Evolutionary conservation across 352 stramenopile genomes (phyloP).

Genomic region (Phytophthora rubi): DNA sequence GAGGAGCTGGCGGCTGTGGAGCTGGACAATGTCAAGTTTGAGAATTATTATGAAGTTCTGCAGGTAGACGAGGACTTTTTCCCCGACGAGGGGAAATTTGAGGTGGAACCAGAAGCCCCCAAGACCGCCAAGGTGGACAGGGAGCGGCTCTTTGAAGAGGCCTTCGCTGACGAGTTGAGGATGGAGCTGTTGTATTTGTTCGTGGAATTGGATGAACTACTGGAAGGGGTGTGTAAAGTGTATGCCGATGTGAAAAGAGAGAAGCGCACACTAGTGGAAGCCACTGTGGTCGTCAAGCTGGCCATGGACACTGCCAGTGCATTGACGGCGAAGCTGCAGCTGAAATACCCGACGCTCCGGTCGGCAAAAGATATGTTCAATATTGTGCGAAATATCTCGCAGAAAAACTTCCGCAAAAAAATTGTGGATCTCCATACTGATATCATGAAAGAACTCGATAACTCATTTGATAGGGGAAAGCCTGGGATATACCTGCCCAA

Average conservation of each 20-base stretch:
- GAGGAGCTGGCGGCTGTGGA: not conserved
- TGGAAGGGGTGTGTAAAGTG: slow-evolving; percentile 19
- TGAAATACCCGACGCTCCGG: slow-evolving; percentile 22
- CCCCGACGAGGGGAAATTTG: slow-evolving; percentile 3
- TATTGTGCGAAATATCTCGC: slow-evolving; percentile 5
- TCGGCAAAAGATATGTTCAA: slow-evolving; percentile 18
- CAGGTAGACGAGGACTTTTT: slow-evolving; percentile 24
- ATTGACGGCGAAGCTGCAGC: slow-evolving; percentile 25
- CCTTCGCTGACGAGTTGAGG: slow-evolving; percentile 31
- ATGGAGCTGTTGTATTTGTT: slow-evolving; percentile 29
- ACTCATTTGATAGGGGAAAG: not conserved
- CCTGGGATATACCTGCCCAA: not conserved
- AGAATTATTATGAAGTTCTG: slow-evolving; percentile 34
- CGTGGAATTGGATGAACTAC: slow-evolving; percentile 30
- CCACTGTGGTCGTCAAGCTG: slow-evolving; percentile 30
- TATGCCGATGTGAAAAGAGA: slow-evolving; percentile 33
- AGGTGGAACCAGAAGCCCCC: not conserved
- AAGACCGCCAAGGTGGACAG: slow-evolving; percentile 10
- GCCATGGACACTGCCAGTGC: slow-evolving; percentile 21
- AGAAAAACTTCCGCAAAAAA: not conserved
- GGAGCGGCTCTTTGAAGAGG: slow-evolving; percentile 21
- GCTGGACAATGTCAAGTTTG: slow-evolving; percentile 11
- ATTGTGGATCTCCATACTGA: not conserved
- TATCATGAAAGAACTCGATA: slow-evolving; percentile 10
- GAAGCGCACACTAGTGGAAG: slow-evolving; percentile 35